A percentile compares a stretch with the other conserved stretches of the same genome.
Evolutionary conservation across 2,329 filamentous ascomycete genomes (phyloP).

Genomic region (Trichoderma asperellum): DNA sequence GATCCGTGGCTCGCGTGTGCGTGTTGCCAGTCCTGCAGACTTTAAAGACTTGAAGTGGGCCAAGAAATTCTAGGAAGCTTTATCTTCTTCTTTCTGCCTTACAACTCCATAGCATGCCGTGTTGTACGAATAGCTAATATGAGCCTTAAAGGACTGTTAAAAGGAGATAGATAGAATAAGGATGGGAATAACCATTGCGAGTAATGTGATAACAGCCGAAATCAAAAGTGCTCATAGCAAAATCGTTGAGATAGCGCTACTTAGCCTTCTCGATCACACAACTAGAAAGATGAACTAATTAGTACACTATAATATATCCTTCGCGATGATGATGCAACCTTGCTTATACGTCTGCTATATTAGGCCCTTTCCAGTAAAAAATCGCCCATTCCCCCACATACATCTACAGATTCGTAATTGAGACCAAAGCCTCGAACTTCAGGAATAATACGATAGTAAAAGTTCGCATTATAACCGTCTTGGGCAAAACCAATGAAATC

Average conservation of each 20-base stretch:
- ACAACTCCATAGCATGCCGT: background rate
- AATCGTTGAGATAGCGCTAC: background rate
- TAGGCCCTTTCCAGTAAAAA: too few relatives aligned
- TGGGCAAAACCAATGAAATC: too few relatives aligned
- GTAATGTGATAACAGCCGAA: background rate
- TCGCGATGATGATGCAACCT: too few relatives aligned
- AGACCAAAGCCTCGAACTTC: too few relatives aligned
- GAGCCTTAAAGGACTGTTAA: background rate
- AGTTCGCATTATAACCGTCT: too few relatives aligned
- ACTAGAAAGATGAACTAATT: too few relatives aligned
- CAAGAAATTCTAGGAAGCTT: background rate
- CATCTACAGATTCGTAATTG: too few relatives aligned
- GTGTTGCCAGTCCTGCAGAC: background rate
- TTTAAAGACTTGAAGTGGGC: background rate
- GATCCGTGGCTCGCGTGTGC: slow-evolving; percentile 6
- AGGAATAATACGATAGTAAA: too few relatives aligned
- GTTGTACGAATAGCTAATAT: background rate
- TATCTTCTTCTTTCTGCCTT: background rate
- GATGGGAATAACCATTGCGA: background rate
- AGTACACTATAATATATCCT: too few relatives aligned
- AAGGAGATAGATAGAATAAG: background rate
- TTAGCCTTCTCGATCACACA: too few relatives aligned
- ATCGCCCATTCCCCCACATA: too few relatives aligned
- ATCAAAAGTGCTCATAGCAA: background rate
- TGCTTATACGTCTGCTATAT: too few relatives aligned